These are phyloP conservation scores for Tetrapisispora fleetii DNA, from an alignment of 805 yeast genomes.

Conservation along the genomic window DNA sequence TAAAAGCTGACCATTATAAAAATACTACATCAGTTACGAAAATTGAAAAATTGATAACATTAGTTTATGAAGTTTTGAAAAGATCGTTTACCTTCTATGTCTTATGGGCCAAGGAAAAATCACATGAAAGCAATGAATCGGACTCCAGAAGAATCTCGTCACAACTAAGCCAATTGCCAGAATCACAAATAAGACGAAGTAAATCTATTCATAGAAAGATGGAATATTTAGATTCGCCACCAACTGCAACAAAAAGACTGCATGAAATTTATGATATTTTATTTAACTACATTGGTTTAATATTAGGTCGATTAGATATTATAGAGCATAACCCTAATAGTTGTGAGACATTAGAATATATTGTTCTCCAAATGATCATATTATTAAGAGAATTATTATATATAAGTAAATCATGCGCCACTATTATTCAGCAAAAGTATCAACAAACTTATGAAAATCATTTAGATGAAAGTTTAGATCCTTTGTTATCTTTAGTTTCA, in stretches of 20 bases:
- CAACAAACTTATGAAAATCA: constrained; percentile 22
- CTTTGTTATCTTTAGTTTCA: constrained; percentile 49
- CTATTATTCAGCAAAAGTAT: constrained; percentile 26
- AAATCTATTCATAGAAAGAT: constrained; percentile 16
- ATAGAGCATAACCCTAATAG: constrained; percentile 66
- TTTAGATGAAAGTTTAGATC: constrained; percentile 41
- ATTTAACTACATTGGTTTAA: constrained; percentile 51
- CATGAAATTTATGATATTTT: constrained; percentile 54
- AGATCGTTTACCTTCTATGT: constrained; percentile 56
- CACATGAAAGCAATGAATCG: constrained; percentile 17
- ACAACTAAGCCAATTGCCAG: not conserved
- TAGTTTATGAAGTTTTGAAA: constrained; percentile 58
- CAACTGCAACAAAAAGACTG: constrained; percentile 52
- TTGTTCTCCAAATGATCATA: constrained; percentile 60
- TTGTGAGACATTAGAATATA: constrained; percentile 53
- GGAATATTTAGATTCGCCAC: constrained; percentile 43
- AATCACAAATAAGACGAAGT: not conserved
- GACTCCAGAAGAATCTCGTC: not conserved
- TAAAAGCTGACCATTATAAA: constrained; percentile 65
- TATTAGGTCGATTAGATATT: constrained; percentile 68
- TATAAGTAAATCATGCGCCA: constrained; percentile 42
- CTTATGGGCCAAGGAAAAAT: constrained; percentile 62
- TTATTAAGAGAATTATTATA: constrained; percentile 53
- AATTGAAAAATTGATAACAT: constrained; percentile 49
- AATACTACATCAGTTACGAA: constrained; percentile 50